Evolutionary conservation across 108 stramenopile genomes (phyloP).

Genomic region (Skeletonema potamos): DNA sequence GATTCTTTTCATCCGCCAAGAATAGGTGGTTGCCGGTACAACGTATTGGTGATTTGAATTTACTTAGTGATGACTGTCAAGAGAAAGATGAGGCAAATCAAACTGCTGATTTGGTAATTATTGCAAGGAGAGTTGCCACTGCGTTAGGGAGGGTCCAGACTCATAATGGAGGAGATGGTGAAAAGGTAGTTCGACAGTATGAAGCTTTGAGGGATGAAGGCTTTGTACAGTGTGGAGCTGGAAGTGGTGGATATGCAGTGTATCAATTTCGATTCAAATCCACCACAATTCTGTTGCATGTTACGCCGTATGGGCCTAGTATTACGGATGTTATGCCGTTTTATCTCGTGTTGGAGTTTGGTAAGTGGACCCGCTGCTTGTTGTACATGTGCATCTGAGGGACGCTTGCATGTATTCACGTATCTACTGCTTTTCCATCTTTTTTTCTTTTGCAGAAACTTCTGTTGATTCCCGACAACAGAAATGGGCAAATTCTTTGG

Average conservation of each 20-base stretch:
- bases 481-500: slow-evolving; percentile 40
- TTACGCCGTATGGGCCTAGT: slow-evolving; percentile 74
- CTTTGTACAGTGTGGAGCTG: slow-evolving; percentile 43
- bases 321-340: slow-evolving; percentile 67
- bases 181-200: slow-evolving; percentile 14
- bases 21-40: slow-evolving; percentile 68
- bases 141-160: slow-evolving; percentile 60
- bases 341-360: slow-evolving; percentile 62
- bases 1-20: slow-evolving; percentile 39
- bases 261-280: slow-evolving; percentile 35
- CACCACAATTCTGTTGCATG: slow-evolving; percentile 48
- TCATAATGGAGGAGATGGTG: slow-evolving; percentile 5
- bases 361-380: not conserved
- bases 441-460: not conserved
- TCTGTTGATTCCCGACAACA: slow-evolving; percentile 23
- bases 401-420: not conserved
- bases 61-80: slow-evolving; percentile 57
- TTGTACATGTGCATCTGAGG: not conserved
- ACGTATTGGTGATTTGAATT: slow-evolving; percentile 50
- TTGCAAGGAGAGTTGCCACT: slow-evolving; percentile 58
- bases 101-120: slow-evolving; percentile 46
- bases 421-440: not conserved
- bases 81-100: slow-evolving; percentile 60
- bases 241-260: slow-evolving; percentile 60
- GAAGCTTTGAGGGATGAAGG: slow-evolving; percentile 35